phyloP scores from a whole-genome alignment of 208 protist species.

The Acanthamoeba lenticulata region DNA sequence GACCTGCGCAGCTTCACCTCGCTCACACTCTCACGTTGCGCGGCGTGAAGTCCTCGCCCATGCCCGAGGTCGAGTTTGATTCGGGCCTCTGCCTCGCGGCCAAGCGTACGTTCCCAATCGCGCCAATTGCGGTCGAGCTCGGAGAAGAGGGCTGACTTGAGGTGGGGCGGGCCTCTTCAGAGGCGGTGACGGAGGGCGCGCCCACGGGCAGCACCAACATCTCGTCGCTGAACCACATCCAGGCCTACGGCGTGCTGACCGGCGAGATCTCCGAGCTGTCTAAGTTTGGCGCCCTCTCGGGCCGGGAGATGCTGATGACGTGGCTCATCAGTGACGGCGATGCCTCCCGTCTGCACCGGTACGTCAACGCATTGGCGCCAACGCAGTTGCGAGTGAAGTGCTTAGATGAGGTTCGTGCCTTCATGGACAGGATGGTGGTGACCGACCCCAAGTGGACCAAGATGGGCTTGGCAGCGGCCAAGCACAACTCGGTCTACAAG shows the following conservation, averaged over 20 bases:
- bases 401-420: not conserved
- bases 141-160: not conserved
- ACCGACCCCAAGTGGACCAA: not conserved
- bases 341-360: not conserved
- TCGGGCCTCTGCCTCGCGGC: not conserved
- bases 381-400: no score
- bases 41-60: not conserved
- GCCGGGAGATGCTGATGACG: constrained; percentile 1
- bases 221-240: not conserved
- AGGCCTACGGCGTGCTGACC: not conserved
- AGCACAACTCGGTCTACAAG: constrained; percentile 20
- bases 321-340: constrained; percentile 13
- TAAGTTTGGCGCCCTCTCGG: not conserved
- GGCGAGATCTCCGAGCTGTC: not conserved
- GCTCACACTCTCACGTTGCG: no score
- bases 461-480: not conserved
- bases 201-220: constrained; percentile 4
- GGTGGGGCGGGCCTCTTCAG: not conserved
- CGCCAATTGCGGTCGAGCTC: not conserved
- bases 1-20: not conserved
- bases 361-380: no score
- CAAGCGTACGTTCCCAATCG: not conserved
- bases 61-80: not conserved
- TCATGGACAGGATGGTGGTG: not conserved
- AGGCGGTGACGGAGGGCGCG: not conserved